Evolutionary conservation across 106 monocot species (phyloP).

Genomic region (Hemerocallis citrina): DNA sequence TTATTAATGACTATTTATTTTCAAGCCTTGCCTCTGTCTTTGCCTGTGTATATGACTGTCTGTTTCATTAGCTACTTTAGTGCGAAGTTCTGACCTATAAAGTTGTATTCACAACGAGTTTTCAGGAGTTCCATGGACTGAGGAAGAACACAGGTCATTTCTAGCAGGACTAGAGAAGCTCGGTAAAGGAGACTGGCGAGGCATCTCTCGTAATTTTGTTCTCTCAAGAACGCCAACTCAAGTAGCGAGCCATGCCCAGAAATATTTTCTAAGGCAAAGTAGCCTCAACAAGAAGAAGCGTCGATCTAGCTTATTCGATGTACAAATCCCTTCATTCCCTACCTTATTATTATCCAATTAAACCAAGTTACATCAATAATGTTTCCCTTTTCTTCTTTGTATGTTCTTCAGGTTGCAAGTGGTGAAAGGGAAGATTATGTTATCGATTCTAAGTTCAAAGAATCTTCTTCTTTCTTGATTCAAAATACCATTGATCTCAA

Average conservation of each 20-base stretch:
- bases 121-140: conserved; percentile 18
- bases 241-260: conserved; percentile 26
- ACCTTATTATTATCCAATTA: not conserved
- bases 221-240: conserved; percentile 17
- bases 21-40: not conserved
- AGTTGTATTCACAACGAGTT: not conserved
- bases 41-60: not conserved
- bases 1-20: conserved; percentile 25
- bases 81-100: not conserved
- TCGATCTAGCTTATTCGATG: conserved; percentile 21
- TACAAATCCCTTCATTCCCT: not conserved
- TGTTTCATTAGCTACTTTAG: not conserved
- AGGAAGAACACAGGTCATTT: conserved; percentile 20
- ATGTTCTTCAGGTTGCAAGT: conserved; percentile 10
- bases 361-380: too few relatives aligned
- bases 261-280: conserved; percentile 19
- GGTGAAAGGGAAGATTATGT: not conserved
- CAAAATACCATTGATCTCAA: not conserved
- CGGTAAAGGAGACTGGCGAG: conserved; percentile 23
- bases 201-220: conserved; percentile 21
- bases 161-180: conserved; percentile 12
- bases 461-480: too few relatives aligned
- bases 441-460: too few relatives aligned
- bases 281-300: conserved; percentile 22
- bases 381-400: not conserved